Conservation (phyloP, 768 basidiomycete genomes). For the Trametes maxima region DNA sequence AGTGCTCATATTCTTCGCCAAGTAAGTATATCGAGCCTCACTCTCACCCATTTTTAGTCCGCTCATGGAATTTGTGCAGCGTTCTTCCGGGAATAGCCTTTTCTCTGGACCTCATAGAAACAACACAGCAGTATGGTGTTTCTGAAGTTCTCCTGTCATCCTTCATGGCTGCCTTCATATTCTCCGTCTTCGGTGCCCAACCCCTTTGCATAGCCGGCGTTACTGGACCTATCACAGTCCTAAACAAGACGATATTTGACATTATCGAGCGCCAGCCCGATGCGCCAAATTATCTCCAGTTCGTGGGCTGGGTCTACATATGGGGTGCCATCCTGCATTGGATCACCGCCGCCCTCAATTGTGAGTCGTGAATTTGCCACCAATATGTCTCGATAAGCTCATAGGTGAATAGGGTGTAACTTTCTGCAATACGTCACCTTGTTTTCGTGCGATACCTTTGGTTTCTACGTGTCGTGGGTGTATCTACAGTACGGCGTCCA, state of each 20-base stretch:
- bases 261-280: conserved; percentile 61
- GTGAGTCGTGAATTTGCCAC: conserved; percentile 40
- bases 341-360: conserved; percentile 78
- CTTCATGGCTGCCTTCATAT: conserved; percentile 89
- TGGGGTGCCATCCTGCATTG: conserved; percentile 89
- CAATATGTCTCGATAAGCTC: background rate
- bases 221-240: conserved; percentile 89
- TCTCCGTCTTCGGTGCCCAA: conserved; percentile 86
- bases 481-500: conserved; percentile 91
- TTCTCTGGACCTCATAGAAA: conserved; percentile 89
- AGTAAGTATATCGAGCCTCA: conserved; percentile 47
- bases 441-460: conserved; percentile 91
- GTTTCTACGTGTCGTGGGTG: conserved; percentile 91
- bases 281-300: conserved; percentile 78
- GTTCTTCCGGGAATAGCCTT: conserved; percentile 93
- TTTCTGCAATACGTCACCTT: conserved; percentile 86
- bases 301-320: conserved; percentile 90
- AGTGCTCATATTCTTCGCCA: conserved; percentile 82
- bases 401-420: conserved; percentile 61
- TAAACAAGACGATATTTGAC: conserved; percentile 87
- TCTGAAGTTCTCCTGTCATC: conserved; percentile 81
- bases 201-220: conserved; percentile 92
- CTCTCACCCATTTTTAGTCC: background rate
- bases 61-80: conserved; percentile 37
- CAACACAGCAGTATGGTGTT: conserved; percentile 87